A percentile compares a stretch with the other conserved stretches of the same genome.
Conservation (phyloP, 352 stramenopile species). For the Phytophthora uliginosa region DNA sequence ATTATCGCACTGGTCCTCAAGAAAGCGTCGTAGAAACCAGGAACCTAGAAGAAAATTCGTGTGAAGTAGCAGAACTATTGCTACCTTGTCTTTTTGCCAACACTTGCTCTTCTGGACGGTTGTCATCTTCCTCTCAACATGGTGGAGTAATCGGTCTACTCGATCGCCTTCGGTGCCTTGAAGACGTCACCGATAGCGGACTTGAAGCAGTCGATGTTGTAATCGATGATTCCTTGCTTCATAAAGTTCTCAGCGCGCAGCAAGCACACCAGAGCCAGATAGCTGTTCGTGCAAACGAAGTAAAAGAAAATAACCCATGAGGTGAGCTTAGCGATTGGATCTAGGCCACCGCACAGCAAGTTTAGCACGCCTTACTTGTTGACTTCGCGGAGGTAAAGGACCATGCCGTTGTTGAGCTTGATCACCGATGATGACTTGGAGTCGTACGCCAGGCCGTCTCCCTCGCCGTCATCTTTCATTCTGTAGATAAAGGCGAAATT, state of each 20-base stretch:
- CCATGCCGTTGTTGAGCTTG: constrained; percentile 98
- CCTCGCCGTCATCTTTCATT: constrained; percentile 93
- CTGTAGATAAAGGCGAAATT: constrained; percentile 30
- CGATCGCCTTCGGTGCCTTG: constrained; percentile 70
- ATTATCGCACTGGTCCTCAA: constrained; percentile 76
- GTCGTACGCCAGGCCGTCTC: constrained; percentile 96
- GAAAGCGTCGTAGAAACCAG: constrained; percentile 34
- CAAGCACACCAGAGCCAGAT: constrained; percentile 99
- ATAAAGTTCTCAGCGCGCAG: constrained; percentile 97
- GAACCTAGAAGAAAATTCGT: constrained; percentile 4
- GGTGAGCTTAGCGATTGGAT: constrained; percentile 10
- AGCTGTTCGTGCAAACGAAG: constrained; percentile 47
- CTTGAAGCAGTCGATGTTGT: constrained; percentile 99
- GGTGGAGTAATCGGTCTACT: constrained; percentile 29
- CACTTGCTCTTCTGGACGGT: not conserved
- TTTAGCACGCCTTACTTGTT: constrained; percentile 77
- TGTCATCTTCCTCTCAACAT: not conserved
- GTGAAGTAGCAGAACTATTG: constrained; percentile 20
- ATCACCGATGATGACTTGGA: constrained; percentile 97
- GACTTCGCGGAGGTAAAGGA: constrained; percentile 95
- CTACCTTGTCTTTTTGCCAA: constrained; percentile 18
- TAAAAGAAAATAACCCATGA: constrained; percentile 2
- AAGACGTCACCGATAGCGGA: constrained; percentile 93
- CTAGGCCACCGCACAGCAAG: not conserved
- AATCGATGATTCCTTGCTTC: constrained; percentile 99